Conservation (phyloP, 2,329 filamentous ascomycete species). For the Rasamsonia emersonii region DNA sequence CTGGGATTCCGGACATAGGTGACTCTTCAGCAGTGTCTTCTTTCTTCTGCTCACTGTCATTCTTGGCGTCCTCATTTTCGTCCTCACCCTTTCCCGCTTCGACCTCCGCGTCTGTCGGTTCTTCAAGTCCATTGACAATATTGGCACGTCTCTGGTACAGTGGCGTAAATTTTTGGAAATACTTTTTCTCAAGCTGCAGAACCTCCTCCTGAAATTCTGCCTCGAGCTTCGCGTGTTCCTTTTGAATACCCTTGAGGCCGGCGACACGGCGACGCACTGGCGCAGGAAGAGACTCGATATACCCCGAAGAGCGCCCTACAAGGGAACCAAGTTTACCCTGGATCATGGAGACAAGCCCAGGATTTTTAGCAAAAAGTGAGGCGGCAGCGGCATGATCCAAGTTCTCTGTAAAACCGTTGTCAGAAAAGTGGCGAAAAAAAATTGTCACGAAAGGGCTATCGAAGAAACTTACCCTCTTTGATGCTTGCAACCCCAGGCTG, state of each 20-base stretch:
- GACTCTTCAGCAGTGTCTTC: constrained; percentile 39
- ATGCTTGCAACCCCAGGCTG: constrained; percentile 91
- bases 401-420: constrained; percentile 57
- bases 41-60: constrained; percentile 46
- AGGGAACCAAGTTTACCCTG: constrained; percentile 90
- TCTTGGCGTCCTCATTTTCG: constrained; percentile 52
- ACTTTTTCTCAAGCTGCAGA: constrained; percentile 97
- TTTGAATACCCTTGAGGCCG: constrained; percentile 95
- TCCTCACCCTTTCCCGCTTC: constrained; percentile 76
- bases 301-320: constrained; percentile 90
- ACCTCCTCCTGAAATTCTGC: constrained; percentile 98
- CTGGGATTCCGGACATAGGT: constrained; percentile 71
- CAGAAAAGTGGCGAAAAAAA: constrained; percentile 10
- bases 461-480: constrained; percentile 71
- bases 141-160: constrained; percentile 90
- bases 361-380: constrained; percentile 92
- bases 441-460: constrained; percentile 1
- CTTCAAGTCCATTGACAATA: constrained; percentile 78
- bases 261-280: constrained; percentile 87
- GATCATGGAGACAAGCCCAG: constrained; percentile 91
- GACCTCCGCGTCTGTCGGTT: constrained; percentile 82
- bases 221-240: constrained; percentile 97
- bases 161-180: constrained; percentile 96
- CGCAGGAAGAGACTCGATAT: constrained; percentile 89
- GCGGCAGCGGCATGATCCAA: constrained; percentile 79